A percentile compares a stretch with the other conserved stretches of the same genome.
Conservation (phyloP, 257 asterid species). For the Echites panduratus region DNA sequence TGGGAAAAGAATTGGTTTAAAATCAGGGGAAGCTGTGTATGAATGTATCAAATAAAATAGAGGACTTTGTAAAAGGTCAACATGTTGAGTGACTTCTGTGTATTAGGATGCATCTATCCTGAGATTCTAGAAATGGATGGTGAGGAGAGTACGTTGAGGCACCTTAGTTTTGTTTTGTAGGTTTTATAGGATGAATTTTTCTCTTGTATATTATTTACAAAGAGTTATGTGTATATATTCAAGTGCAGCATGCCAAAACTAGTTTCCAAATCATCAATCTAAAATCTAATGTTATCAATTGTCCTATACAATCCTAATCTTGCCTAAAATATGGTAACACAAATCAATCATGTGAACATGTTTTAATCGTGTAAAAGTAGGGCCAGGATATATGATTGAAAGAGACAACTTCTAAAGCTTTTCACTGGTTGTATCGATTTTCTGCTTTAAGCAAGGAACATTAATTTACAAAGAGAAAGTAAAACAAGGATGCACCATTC, state of each 20-base stretch:
- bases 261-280: no score
- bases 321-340: no score
- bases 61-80: background rate
- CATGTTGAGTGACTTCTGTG: background rate
- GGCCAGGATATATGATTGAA: background rate
- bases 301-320: no score
- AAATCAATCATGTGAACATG: no score
- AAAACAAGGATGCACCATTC: background rate
- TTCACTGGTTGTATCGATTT: background rate
- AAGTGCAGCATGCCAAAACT: no score
- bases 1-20: background rate
- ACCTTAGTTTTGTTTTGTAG: no score
- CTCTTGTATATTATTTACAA: no score
- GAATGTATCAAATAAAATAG: background rate
- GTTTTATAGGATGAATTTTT: no score
- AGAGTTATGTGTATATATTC: no score
- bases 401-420: background rate
- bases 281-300: no score
- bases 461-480: background rate
- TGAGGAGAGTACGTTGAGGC: background rate
- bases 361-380: background rate
- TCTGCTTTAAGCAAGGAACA: background rate
- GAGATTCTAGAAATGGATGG: background rate
- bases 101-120: background rate
- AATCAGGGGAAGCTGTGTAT: background rate